Conservation (phyloP, 2,329 filamentous ascomycete species). For the Acrocalymma vagum region DNA sequence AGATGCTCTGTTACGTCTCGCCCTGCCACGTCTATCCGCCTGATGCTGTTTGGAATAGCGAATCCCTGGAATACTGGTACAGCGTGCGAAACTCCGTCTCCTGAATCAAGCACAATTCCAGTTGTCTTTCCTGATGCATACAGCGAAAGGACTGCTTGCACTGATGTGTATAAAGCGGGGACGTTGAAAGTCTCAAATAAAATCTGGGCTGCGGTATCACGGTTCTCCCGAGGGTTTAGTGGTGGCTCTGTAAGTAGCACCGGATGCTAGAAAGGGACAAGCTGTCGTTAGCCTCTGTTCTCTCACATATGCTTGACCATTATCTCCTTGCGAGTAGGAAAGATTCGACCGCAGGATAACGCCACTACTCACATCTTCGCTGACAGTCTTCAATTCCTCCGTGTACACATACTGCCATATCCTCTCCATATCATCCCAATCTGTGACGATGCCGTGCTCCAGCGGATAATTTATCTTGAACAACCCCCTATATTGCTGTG, state of each 20-base stretch:
- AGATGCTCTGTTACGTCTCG: constrained; percentile 96
- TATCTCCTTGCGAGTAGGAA: constrained; percentile 9
- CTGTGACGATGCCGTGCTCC: constrained; percentile 97
- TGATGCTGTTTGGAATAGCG: constrained; percentile 93
- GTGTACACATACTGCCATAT: constrained; percentile 99
- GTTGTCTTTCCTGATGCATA: constrained; percentile 97
- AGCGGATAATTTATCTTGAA: constrained; percentile 96
- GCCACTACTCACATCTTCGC: constrained; percentile 78
- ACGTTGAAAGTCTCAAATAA: constrained; percentile 99
- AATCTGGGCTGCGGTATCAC: constrained; percentile 95
- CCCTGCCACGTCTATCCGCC: constrained; percentile 94
- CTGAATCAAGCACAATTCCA: constrained; percentile 92
- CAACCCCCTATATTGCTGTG: constrained; percentile 87
- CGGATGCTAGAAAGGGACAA: constrained; percentile 71
- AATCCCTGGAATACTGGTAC: constrained; percentile 99
- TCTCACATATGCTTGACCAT: constrained; percentile 11
- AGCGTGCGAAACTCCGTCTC: constrained; percentile 95
- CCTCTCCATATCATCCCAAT: constrained; percentile 99
- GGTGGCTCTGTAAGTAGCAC: constrained; percentile 96
- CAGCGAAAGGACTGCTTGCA: constrained; percentile 94
- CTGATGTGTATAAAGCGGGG: constrained; percentile 93
- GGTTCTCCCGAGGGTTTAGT: constrained; percentile 92
- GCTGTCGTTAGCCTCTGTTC: constrained; percentile 20
- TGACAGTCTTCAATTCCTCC: constrained; percentile 93
- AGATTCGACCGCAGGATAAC: too few species aligned